These are phyloP conservation scores for Leccinum laetum DNA, from an alignment of 1,284 basidiomycete genomes.

Conservation along the genomic window DNA sequence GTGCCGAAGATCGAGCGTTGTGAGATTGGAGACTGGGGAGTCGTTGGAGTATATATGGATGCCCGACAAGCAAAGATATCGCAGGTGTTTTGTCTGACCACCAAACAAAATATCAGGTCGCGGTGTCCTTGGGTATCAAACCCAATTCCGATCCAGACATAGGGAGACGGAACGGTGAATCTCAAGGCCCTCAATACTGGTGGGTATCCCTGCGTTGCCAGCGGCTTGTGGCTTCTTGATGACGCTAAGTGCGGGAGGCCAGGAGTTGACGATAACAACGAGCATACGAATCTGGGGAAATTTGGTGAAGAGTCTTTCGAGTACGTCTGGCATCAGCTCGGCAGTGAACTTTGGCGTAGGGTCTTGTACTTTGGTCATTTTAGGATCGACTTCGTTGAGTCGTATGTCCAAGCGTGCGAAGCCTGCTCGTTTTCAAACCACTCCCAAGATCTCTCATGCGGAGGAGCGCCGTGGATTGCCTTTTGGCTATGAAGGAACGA, in stretches of 20 bases:
- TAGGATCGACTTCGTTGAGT: slow-evolving; percentile 43
- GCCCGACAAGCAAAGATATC: slow-evolving; percentile 41
- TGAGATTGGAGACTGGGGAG: slow-evolving; percentile 48
- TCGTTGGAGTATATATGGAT: slow-evolving; percentile 56
- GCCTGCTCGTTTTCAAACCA: slow-evolving; percentile 54
- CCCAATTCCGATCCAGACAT: slow-evolving; percentile 42
- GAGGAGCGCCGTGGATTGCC: slow-evolving; percentile 22
- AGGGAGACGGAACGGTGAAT: slow-evolving; percentile 51
- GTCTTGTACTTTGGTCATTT: slow-evolving; percentile 17
- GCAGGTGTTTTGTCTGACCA: slow-evolving; percentile 43
- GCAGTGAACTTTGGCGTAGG: slow-evolving; percentile 37
- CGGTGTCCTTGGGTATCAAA: slow-evolving; percentile 35
- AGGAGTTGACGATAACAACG: slow-evolving; percentile 50
- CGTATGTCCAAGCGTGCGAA: slow-evolving; percentile 54
- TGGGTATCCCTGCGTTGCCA: slow-evolving; percentile 34
- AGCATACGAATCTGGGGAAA: slow-evolving; percentile 55
- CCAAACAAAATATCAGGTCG: slow-evolving; percentile 44
- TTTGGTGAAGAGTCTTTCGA: slow-evolving; percentile 48
- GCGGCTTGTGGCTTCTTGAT: slow-evolving; percentile 45
- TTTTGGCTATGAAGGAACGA: too few species aligned
- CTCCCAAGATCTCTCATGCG: slow-evolving; percentile 48
- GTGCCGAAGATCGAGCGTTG: slow-evolving; percentile 59
- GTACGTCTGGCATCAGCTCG: slow-evolving; percentile 42
- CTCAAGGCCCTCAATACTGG: slow-evolving; percentile 54
- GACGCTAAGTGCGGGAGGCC: slow-evolving; percentile 48